phyloP scores from a whole-genome alignment of 768 basidiomycete genomes.

The Tylopilus balloui region DNA sequence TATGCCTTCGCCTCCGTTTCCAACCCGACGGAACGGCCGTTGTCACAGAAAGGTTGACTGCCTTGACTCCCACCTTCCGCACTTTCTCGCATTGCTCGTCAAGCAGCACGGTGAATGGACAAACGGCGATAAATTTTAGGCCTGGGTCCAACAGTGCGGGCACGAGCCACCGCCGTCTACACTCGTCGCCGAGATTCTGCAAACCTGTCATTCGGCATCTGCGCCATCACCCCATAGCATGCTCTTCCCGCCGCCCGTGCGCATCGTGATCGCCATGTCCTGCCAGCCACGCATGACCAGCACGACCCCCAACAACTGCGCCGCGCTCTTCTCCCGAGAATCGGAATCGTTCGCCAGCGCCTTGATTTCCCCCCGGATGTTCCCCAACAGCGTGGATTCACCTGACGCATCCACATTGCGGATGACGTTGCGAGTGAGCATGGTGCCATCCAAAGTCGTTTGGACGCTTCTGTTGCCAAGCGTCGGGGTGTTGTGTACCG shows the following conservation, averaged over 20 bases:
- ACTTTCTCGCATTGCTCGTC: constrained; percentile 6
- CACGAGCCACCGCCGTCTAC: neutral
- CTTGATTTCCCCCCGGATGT: neutral
- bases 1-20: too few species aligned
- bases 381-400: neutral
- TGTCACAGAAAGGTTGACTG: too few species aligned
- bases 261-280: constrained; percentile 4
- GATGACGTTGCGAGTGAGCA: neutral
- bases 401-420: neutral
- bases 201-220: neutral
- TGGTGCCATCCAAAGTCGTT: too few species aligned
- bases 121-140: constrained; percentile 2
- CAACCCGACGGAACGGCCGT: too few species aligned
- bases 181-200: neutral
- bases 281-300: neutral
- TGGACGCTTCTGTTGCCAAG: too few species aligned
- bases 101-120: constrained; percentile 2
- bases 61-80: neutral
- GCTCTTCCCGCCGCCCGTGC: constrained; percentile 5
- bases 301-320: neutral
- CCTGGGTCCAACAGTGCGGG: neutral
- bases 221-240: neutral
- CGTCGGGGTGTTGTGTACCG: too few species aligned
- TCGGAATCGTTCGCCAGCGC: neutral
- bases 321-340: neutral